A percentile compares a stretch with the other conserved stretches of the same genome.
Evolutionary conservation across 2,329 filamentous ascomycete species (phyloP).

Genomic region (Calonectria pseudoreteaudii): DNA sequence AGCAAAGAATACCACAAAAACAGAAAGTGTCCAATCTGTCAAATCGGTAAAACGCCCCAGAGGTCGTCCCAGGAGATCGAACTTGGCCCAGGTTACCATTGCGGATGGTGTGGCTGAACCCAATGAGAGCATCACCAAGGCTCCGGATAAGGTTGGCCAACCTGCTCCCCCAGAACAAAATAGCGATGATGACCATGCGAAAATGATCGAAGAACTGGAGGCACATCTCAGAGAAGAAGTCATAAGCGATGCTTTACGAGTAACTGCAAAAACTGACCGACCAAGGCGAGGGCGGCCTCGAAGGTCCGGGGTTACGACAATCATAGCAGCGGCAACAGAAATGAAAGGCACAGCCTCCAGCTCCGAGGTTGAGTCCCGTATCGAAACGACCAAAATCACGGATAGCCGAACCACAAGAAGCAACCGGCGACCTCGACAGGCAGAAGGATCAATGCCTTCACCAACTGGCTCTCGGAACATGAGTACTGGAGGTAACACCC

Average conservation of each 20-base stretch:
- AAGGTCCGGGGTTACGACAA: slow-evolving; percentile 42
- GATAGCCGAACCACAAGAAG: slow-evolving; percentile 27
- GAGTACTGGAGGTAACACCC: slow-evolving; percentile 32
- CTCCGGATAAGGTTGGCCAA: background rate
- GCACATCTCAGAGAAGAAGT: slow-evolving; percentile 32
- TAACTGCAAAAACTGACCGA: slow-evolving; percentile 4
- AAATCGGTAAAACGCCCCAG: slow-evolving; percentile 34
- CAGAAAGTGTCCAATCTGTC: slow-evolving; percentile 6
- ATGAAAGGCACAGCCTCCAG: background rate
- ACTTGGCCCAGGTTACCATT: slow-evolving; percentile 26
- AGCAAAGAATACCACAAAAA: background rate
- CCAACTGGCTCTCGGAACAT: slow-evolving; percentile 9
- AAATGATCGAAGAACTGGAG: slow-evolving; percentile 31
- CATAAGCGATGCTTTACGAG: slow-evolving; percentile 12
- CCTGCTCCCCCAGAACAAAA: slow-evolving; percentile 2
- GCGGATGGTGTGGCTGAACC: slow-evolving; percentile 11
- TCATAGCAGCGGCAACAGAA: slow-evolving; percentile 31
- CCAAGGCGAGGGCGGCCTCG: slow-evolving; percentile 43
- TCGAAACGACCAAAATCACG: background rate
- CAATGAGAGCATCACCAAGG: background rate
- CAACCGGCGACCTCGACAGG: slow-evolving; percentile 40
- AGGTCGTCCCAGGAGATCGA: slow-evolving; percentile 45
- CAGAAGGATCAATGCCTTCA: slow-evolving; percentile 25
- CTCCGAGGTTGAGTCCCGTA: background rate
- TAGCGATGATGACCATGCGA: slow-evolving; percentile 32